Evolutionary conservation across 805 yeast species (phyloP), one percentile per base, ranked within the genome.

Genomic region (Pichia scutulata): DNA sequence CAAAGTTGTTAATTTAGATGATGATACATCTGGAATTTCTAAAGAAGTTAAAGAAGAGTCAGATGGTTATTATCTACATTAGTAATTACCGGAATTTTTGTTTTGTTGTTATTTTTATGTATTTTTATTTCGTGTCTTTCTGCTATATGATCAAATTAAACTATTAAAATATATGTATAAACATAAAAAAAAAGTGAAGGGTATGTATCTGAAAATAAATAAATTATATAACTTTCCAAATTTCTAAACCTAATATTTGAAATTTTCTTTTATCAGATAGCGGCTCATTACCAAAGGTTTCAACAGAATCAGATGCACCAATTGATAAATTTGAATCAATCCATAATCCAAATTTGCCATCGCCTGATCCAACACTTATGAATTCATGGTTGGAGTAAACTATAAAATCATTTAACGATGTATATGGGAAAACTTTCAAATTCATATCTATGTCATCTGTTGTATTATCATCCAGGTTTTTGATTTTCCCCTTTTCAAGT

Each of bases 291-390:
- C 96, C 97, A 71, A 88, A 92, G 0, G 98, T 93, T 25, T 80
- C 80, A 47, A 92, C 85, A 2, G 80, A 75, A 60, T 81, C 82
- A 26, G 90, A 81, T 0, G 89, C 90, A 3, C 98, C 99, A 48
- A 75, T 75, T 50, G 76, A 70, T 41, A 92, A 72, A 41, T 82
- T 79, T 49, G 80, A 82, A 62, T 88, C 96, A 14, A 89, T 71
- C 89, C 95, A 92, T 16, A 93, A 70, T 0, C 97, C 98, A 66
- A 89, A 89, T 60, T 86, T 88, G 2, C 97, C 97, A 58, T 84
- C 84, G 1, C 97, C 95, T 0, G 95, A 92, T 1, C 98, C 99
- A 58, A 93, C 75, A 21, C 96, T 83, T 30, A 93, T 70, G 60
- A 81, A 89, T 24, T 78, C 74, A 53, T 81, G 80, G 42, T 89